phyloP scores from a whole-genome alignment of 139 green algal genomes.

The Limnomonas spitsbergensis region DNA sequence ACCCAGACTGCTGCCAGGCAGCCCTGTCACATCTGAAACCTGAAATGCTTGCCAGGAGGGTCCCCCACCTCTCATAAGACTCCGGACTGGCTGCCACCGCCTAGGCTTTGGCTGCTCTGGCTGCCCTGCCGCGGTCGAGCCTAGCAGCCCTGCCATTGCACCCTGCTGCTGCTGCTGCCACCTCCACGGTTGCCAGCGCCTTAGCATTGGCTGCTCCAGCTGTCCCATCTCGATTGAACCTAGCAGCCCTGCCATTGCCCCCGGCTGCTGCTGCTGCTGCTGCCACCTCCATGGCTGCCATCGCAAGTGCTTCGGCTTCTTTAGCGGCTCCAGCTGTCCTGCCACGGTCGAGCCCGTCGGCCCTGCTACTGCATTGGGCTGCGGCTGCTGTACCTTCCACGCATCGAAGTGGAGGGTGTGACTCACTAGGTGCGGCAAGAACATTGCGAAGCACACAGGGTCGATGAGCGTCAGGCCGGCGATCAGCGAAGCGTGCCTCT shows the following conservation, averaged over 20 bases:
- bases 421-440: slow-evolving; percentile 29
- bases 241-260: not conserved
- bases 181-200: not conserved
- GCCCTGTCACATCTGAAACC: too few species aligned
- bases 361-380: too few species aligned
- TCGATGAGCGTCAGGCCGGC: slow-evolving; percentile 32
- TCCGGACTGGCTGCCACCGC: not conserved
- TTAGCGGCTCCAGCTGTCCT: too few species aligned
- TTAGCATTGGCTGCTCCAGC: not conserved
- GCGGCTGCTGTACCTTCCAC: not conserved
- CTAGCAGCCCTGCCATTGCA: too few species aligned
- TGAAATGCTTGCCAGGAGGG: too few species aligned
- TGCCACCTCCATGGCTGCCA: too few species aligned
- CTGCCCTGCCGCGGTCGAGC: too few species aligned
- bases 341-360: too few species aligned
- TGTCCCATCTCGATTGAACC: not conserved
- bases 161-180: not conserved
- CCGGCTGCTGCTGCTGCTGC: not conserved
- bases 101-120: not conserved
- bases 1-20: too few species aligned
- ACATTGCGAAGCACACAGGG: slow-evolving; percentile 46
- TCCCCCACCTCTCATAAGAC: slow-evolving; percentile 10
- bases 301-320: too few species aligned
- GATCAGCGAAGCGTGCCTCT: slow-evolving; percentile 17
- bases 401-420: slow-evolving; percentile 23